Evolutionary conservation across 2,329 filamentous ascomycete species (phyloP).

Genomic region (Apiospora rasikravindrae): DNA sequence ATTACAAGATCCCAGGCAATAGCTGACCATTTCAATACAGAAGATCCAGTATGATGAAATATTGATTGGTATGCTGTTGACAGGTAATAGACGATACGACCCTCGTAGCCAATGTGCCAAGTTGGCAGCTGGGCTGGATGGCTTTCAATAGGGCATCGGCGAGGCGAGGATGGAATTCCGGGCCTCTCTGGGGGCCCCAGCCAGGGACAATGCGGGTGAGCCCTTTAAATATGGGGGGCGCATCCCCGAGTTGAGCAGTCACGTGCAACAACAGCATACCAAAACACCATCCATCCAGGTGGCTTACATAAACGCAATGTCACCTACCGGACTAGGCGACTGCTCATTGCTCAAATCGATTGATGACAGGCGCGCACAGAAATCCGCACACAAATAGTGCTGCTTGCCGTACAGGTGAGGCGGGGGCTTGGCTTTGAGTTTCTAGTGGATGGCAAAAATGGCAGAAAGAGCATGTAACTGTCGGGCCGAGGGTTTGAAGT

Average conservation of each 20-base stretch:
- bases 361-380: slow-evolving; percentile 9
- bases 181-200: slow-evolving; percentile 7
- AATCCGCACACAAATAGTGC: slow-evolving; percentile 7
- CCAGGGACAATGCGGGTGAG: slow-evolving; percentile 15
- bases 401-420: neutral
- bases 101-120: neutral
- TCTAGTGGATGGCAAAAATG: neutral
- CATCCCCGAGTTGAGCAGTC: neutral
- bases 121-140: neutral
- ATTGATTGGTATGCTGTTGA: neutral
- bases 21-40: neutral
- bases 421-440: slow-evolving; percentile 12
- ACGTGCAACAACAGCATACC: neutral
- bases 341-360: slow-evolving; percentile 7
- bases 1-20: neutral
- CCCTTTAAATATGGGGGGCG: slow-evolving; percentile 5
- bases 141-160: neutral
- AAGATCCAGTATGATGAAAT: too few species aligned
- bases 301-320: slow-evolving; percentile 5
- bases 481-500: slow-evolving; percentile 7
- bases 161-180: neutral
- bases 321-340: slow-evolving; percentile 10
- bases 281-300: neutral
- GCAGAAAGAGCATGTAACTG: neutral
- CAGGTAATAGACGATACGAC: neutral